These are phyloP conservation scores for Chaetothyriales sp. DNA, from an alignment of 2,329 filamentous ascomycete species.

Conservation along the genomic window DNA sequence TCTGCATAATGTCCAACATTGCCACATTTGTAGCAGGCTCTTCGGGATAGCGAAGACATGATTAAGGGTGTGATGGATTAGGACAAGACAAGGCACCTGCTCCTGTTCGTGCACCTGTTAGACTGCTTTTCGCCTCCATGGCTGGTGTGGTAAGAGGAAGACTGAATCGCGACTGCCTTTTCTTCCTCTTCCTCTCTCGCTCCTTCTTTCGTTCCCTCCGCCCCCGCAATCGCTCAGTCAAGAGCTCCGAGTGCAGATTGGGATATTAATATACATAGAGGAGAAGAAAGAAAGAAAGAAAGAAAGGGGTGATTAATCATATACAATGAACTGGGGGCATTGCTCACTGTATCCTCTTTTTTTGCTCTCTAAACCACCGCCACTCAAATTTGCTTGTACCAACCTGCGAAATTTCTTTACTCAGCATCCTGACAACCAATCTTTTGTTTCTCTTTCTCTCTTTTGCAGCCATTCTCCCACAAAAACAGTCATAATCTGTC, in stretches of 20 bases:
- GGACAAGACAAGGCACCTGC: background rate
- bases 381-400: background rate
- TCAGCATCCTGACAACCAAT: background rate
- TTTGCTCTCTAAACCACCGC: background rate
- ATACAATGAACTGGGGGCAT: background rate
- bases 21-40: conserved; percentile 65
- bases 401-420: background rate
- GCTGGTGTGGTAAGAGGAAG: background rate
- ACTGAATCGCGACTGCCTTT: background rate
- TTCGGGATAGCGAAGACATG: conserved; percentile 69
- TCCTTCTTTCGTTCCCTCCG: no score
- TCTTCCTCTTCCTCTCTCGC: no score
- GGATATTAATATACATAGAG: no score
- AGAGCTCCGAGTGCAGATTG: no score
- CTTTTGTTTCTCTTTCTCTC: no score
- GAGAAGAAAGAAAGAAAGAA: no score
- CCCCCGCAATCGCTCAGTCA: background rate
- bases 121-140: background rate
- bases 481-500: no score
- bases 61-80: conserved; percentile 14
- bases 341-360: background rate
- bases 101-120: background rate
- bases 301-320: background rate
- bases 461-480: no score
- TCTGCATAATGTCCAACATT: conserved; percentile 66